phyloP scores from a whole-genome alignment of 169 alveolate species.

The Blepharisma undulans region DNA sequence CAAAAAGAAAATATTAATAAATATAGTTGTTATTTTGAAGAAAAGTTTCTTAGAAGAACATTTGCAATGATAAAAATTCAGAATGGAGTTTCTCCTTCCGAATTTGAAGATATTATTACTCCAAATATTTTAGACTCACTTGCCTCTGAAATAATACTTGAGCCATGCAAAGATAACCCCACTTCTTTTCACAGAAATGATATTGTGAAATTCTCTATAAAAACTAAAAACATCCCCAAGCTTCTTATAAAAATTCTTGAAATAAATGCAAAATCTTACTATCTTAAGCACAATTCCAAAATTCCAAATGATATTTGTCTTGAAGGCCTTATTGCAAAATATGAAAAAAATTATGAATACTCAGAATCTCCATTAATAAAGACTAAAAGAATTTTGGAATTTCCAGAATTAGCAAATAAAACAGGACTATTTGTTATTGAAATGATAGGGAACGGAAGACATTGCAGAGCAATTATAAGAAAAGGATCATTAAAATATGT shows the following conservation, averaged over 20 bases:
- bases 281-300: conserved; percentile 40
- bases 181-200: conserved; percentile 47
- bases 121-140: too few relatives aligned
- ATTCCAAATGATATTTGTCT: conserved; percentile 54
- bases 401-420: conserved; percentile 44
- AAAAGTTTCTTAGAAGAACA: conserved; percentile 21
- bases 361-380: conserved; percentile 45
- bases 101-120: too few relatives aligned
- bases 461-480: conserved; percentile 60
- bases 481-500: conserved; percentile 64
- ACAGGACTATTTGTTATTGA: conserved; percentile 63
- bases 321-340: conserved; percentile 70
- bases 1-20: conserved; percentile 20
- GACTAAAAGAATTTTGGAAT: conserved; percentile 40
- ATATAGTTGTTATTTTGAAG: conserved; percentile 25
- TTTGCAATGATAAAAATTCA: too few relatives aligned
- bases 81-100: too few relatives aligned
- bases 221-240: conserved; percentile 62
- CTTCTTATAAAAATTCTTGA: conserved; percentile 61
- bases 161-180: conserved; percentile 38
- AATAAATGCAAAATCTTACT: conserved; percentile 63
- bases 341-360: conserved; percentile 46
- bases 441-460: conserved; percentile 64
- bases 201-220: conserved; percentile 46
- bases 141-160: conserved; percentile 42